These are phyloP conservation scores for Phytophthora quininea DNA, from an alignment of 352 stramenopile genomes.

Conservation along the genomic window DNA sequence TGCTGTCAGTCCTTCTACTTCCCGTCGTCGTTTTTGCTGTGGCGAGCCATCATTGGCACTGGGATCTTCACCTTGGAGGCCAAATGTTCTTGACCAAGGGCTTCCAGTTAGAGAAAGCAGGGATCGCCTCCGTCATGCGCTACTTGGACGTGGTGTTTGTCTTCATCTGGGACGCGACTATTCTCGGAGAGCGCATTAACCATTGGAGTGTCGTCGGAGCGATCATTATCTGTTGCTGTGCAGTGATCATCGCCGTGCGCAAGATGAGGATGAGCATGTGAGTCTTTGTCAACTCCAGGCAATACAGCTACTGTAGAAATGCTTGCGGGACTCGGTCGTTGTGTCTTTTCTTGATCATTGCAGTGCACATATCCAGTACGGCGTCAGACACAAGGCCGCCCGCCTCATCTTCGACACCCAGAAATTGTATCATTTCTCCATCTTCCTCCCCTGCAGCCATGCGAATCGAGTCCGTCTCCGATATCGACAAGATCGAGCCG, in stretches of 20 bases:
- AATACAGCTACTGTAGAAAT: no score
- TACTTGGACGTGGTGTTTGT: conserved; percentile 79
- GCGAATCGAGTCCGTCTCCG: no score
- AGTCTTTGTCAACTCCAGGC: no score
- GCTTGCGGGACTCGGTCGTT: no score
- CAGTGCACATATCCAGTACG: no score
- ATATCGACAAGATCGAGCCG: no score
- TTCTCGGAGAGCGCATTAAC: conserved; percentile 68
- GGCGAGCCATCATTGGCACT: conserved; percentile 48
- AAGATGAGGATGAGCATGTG: conserved; percentile 18
- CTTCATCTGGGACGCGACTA: conserved; percentile 62
- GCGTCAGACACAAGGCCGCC: no score
- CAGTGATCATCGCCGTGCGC: conserved; percentile 57
- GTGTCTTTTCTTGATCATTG: no score
- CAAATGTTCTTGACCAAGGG: conserved; percentile 70
- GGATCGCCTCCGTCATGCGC: conserved; percentile 70
- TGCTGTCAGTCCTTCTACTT: neutral
- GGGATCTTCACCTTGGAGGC: conserved; percentile 49
- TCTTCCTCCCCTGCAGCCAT: no score
- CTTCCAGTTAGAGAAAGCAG: conserved; percentile 74
- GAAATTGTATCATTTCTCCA: no score
- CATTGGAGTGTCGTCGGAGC: conserved; percentile 65
- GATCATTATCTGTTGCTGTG: conserved; percentile 55
- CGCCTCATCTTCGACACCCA: no score
- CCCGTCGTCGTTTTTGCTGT: conserved; percentile 42